These are phyloP conservation scores for Mortierella sp. DNA, from an alignment of 371 early-diverging fungal species.

Conservation along the genomic window DNA sequence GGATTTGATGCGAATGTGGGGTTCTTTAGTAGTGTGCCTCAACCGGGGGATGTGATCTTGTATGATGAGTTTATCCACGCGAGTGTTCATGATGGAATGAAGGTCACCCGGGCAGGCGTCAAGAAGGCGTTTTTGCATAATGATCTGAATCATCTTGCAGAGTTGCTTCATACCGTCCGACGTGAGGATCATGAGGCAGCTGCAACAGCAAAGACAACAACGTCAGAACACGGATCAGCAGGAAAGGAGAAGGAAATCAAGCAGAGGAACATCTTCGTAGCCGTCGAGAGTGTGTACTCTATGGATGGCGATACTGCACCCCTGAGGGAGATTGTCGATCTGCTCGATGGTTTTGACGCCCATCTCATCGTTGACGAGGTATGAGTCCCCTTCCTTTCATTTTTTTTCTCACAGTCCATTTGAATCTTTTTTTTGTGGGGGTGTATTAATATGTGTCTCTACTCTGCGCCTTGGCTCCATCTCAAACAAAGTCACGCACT, in stretches of 20 bases:
- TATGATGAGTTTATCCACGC: conserved; percentile 87
- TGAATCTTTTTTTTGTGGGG: conserved; percentile 45
- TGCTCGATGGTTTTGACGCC: conserved; percentile 60
- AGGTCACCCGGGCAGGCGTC: conserved; percentile 66
- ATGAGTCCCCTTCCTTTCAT: neutral
- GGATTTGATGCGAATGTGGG: conserved; percentile 88
- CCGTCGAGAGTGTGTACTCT: conserved; percentile 84
- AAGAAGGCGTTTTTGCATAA: conserved; percentile 76
- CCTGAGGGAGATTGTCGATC: conserved; percentile 69
- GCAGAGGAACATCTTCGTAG: conserved; percentile 73
- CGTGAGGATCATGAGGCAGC: conserved; percentile 32
- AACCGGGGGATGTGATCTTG: conserved; percentile 75
- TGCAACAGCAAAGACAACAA: neutral
- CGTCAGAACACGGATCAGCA: neutral
- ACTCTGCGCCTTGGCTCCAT: neutral
- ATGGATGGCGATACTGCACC: conserved; percentile 92
- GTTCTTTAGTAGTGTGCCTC: conserved; percentile 77
- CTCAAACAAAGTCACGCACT: neutral
- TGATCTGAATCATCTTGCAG: conserved; percentile 65
- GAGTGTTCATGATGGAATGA: conserved; percentile 86
- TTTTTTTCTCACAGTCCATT: conserved; percentile 21
- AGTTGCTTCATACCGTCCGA: conserved; percentile 40
- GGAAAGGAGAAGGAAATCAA: conserved; percentile 5
- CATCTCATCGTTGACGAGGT: conserved; percentile 61
- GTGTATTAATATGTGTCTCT: neutral